Evolutionary conservation across 805 yeast genomes (phyloP), one percentile per base, ranked within the genome.

Genomic region (Suhomyces sp.): DNA sequence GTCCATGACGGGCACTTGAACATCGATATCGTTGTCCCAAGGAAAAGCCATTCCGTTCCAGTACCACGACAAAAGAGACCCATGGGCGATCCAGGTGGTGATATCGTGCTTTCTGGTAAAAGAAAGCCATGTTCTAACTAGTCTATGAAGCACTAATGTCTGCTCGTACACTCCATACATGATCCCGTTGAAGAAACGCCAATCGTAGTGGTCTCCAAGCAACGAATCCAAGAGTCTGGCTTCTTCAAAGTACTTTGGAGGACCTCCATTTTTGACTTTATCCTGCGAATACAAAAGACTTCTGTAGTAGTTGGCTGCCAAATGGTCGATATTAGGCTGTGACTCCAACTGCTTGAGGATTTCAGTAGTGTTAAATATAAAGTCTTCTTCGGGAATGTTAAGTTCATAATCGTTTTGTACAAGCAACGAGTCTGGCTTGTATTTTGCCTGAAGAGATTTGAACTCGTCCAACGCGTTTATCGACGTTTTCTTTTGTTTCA

Each of bases 171-270:
- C 50, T 26, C 60, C 64, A 17, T 54, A 40, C 46, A 52, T 56
- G 48, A 63, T 40, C 8, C 69, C 69, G 31, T 49, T 53, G 55
- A 65, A 66, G 40, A 66, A 66, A 5, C 70, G 54, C 68, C 66
- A 64, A 46, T 66, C 70, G 54, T 66, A 65, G 51, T 66, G 70
- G 52, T 65, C 67, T 3, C 69, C 69, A 35, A 49, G 2, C 40
- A 63, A 36, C 9, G 66, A 61, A 22, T 57, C 62, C 24, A 63
- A 54, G 35, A 72, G 54, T 49, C 69, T 55, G 23, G 75, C 68
- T 57, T 72, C 77, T 10, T 54, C 49, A 53, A 72, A 78, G 60
- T 78, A 77, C 54, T 80, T 77, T 6, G 70, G 66, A 1, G 72
- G 72, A 5, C 71, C 67, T 5, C 69, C 64, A 15, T 67, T 60